These are phyloP conservation scores for Talaromyces funiculosus DNA, from an alignment of 2,329 filamentous ascomycete genomes.

Conservation along the genomic window DNA sequence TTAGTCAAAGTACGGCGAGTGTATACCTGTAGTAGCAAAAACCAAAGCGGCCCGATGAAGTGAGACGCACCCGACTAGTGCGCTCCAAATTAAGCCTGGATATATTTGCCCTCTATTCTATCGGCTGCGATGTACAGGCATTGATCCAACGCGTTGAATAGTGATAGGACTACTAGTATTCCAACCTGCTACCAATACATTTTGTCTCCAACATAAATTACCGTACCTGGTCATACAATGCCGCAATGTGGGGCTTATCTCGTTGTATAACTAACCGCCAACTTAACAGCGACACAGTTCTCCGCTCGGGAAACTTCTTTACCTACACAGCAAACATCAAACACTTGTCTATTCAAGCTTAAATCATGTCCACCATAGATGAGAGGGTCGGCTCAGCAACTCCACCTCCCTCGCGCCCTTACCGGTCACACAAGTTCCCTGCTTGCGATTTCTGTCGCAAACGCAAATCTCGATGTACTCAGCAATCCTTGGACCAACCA, in stretches of 20 bases:
- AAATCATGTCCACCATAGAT: background rate
- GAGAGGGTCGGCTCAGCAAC: background rate
- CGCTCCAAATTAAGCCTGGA: no score
- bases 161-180: no score
- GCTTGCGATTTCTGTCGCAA: constrained; percentile 20
- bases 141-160: no score
- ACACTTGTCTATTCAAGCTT: background rate
- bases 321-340: background rate
- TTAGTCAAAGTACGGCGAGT: no score
- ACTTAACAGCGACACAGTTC: background rate
- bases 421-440: constrained; percentile 19
- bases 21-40: no score
- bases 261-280: background rate
- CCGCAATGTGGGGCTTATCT: background rate
- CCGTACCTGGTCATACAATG: no score
- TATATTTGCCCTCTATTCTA: no score
- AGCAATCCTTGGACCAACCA: constrained; percentile 15
- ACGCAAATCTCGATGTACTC: constrained; percentile 18
- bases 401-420: constrained; percentile 13
- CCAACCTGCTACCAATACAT: no score
- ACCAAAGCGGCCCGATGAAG: no score
- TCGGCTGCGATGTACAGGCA: no score
- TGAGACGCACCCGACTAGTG: no score
- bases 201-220: no score
- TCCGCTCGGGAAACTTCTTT: background rate